phyloP scores from a whole-genome alignment of 1,284 basidiomycete species.

The Ganoderma lucidum region DNA sequence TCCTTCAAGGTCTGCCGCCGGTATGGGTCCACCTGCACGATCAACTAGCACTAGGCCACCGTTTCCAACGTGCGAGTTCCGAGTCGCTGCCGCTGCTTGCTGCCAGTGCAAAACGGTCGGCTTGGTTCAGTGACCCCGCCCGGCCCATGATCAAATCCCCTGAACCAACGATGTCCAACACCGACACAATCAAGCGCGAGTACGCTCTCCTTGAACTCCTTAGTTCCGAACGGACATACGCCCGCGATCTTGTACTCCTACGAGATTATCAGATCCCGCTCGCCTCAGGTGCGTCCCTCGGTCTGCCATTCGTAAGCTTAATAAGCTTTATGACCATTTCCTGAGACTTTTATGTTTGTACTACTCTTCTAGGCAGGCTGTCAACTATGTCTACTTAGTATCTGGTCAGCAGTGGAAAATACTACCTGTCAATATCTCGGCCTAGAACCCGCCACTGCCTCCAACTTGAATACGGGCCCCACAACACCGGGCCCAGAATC shows the following conservation, averaged over 20 bases:
- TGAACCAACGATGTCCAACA: too few relatives aligned
- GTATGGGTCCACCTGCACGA: too few relatives aligned
- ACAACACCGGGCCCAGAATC: constrained; percentile 45
- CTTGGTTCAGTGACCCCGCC: too few relatives aligned
- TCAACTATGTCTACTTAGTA: neutral
- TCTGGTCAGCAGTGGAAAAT: neutral
- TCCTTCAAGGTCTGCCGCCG: too few relatives aligned
- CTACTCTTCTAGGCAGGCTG: neutral
- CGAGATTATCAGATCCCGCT: constrained; percentile 85
- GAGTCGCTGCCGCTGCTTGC: too few relatives aligned
- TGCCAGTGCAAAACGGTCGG: too few relatives aligned
- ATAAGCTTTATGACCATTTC: too few relatives aligned
- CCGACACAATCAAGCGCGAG: constrained; percentile 72
- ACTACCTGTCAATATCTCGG: constrained; percentile 5
- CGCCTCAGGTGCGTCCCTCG: constrained; percentile 60
- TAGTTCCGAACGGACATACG: constrained; percentile 87
- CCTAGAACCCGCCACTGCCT: constrained; percentile 41
- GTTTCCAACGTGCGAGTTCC: too few relatives aligned
- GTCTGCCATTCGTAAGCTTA: too few relatives aligned
- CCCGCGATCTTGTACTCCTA: constrained; percentile 87
- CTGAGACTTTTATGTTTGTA: too few relatives aligned
- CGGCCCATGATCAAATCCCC: too few relatives aligned
- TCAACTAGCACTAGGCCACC: too few relatives aligned
- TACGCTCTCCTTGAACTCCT: constrained; percentile 88
- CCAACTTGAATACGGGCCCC: constrained; percentile 16